phyloP scores from a whole-genome alignment of 495 filamentous ascomycete genomes.

The Aspergillus taichungensis region DNA sequence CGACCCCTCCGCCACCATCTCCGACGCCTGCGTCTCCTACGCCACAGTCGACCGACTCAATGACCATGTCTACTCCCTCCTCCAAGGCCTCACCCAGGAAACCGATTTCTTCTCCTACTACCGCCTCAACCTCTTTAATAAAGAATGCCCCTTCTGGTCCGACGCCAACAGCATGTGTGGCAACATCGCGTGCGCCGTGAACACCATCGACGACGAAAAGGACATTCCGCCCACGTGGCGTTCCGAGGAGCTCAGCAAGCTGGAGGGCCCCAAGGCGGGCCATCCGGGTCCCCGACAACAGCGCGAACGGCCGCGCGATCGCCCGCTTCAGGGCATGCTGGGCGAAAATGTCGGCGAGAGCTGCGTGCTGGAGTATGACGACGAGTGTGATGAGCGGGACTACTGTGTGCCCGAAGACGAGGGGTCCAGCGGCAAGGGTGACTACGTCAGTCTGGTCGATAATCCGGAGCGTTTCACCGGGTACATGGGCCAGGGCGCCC shows the following conservation, averaged over 20 bases:
- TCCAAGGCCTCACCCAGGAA: constrained; percentile 70
- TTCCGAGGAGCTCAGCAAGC: constrained; percentile 81
- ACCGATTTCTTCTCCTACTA: constrained; percentile 99
- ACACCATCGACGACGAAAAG: constrained; percentile 89
- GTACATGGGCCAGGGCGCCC: constrained; percentile 72
- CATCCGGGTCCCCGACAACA: constrained; percentile 74
- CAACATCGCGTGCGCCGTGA: constrained; percentile 95
- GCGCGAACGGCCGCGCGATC: constrained; percentile 52
- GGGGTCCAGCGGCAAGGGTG: constrained; percentile 73
- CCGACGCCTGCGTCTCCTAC: constrained; percentile 90
- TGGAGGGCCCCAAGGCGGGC: constrained; percentile 82
- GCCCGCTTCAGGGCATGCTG: constrained; percentile 72
- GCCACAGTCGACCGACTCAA: constrained; percentile 81
- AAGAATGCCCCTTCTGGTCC: constrained; percentile 91
- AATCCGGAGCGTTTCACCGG: constrained; percentile 96
- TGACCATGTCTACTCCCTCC: constrained; percentile 62
- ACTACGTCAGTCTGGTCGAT: constrained; percentile 88
- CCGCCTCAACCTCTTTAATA: constrained; percentile 91
- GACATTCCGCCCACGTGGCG: constrained; percentile 90
- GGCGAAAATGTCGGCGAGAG: constrained; percentile 87
- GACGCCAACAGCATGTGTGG: constrained; percentile 93
- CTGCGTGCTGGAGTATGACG: constrained; percentile 94
- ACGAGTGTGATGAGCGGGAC: constrained; percentile 94
- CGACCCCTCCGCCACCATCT: constrained; percentile 55
- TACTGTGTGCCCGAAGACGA: constrained; percentile 97